Conservation (phyloP, 805 yeast genomes). For the Spathaspora sp. region DNA sequence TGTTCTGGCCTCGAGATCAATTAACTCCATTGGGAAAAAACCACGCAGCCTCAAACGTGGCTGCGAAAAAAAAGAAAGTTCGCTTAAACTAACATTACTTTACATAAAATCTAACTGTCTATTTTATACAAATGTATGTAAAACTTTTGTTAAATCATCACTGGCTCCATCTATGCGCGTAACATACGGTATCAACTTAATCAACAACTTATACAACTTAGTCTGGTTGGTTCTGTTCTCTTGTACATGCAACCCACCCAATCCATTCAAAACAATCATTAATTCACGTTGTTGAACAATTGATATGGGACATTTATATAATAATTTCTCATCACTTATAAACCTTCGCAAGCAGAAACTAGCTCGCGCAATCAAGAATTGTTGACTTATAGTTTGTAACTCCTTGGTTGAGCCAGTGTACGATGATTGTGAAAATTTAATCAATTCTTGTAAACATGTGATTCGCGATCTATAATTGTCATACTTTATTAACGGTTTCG, state of each 20-base stretch:
- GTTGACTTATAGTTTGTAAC: conserved; percentile 14
- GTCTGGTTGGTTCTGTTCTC: conserved; percentile 5
- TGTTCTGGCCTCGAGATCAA: not conserved
- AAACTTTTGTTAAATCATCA: not conserved
- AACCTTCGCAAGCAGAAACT: conserved; percentile 61
- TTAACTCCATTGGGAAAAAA: not conserved
- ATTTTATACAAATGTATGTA: not conserved
- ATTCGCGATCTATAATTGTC: conserved; percentile 49
- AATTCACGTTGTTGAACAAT: conserved; percentile 64
- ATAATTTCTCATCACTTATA: conserved; percentile 57
- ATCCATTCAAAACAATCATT: conserved; percentile 41
- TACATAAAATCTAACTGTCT: not conserved
- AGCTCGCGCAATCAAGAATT: conserved; percentile 51
- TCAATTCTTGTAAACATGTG: conserved; percentile 52
- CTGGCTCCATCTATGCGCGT: conserved; percentile 3
- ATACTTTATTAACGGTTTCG: conserved; percentile 43
- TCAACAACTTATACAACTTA: conserved; percentile 11
- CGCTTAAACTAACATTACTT: too few species aligned
- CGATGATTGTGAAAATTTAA: conserved; percentile 27
- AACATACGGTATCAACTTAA: conserved; percentile 16
- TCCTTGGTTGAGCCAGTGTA: conserved; percentile 10
- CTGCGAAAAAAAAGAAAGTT: not conserved
- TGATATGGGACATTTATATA: conserved; percentile 64
- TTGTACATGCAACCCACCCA: conserved; percentile 3
- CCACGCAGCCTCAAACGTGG: not conserved